Conservation (phyloP, 305 asterid genomes). For the Andrographis paniculata region DNA sequence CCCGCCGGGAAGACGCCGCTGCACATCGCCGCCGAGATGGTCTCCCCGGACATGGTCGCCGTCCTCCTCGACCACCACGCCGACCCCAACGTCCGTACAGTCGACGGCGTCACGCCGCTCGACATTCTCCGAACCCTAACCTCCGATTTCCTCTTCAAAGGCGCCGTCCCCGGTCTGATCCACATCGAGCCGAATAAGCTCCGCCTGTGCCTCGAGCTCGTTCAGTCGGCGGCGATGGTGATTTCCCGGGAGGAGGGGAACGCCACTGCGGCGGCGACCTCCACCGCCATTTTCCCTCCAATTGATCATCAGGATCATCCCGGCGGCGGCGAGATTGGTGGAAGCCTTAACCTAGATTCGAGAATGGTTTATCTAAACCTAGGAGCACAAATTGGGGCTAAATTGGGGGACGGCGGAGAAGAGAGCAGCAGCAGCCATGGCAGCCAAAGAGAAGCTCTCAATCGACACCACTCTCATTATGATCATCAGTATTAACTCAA, state of each 20-base stretch:
- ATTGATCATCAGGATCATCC: constrained; percentile 41
- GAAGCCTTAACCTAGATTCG: constrained; percentile 57
- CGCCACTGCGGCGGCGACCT: constrained; percentile 26
- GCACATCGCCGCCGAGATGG: constrained; percentile 87
- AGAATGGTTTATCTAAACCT: constrained; percentile 78
- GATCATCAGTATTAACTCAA: constrained; percentile 38
- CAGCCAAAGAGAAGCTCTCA: constrained; percentile 32
- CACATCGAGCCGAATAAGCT: constrained; percentile 87
- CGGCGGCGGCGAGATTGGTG: too few relatives aligned
- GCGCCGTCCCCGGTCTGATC: constrained; percentile 78
- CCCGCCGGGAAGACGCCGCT: constrained; percentile 77
- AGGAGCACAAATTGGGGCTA: constrained; percentile 62
- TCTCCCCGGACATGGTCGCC: constrained; percentile 94
- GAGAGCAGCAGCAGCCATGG: constrained; percentile 34
- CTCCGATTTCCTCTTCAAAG: constrained; percentile 79
- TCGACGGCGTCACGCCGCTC: constrained; percentile 70
- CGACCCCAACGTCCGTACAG: constrained; percentile 66
- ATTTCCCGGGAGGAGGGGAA: constrained; percentile 84
- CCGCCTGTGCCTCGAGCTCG: constrained; percentile 80
- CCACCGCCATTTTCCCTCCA: constrained; percentile 41
- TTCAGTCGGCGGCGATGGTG: constrained; percentile 86
- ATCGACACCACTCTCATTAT: constrained; percentile 21
- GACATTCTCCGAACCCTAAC: constrained; percentile 90
- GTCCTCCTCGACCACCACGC: constrained; percentile 96
- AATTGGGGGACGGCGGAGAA: constrained; percentile 38